Conservation (phyloP, 2,329 filamentous ascomycete species). For the Didymella exigua region DNA sequence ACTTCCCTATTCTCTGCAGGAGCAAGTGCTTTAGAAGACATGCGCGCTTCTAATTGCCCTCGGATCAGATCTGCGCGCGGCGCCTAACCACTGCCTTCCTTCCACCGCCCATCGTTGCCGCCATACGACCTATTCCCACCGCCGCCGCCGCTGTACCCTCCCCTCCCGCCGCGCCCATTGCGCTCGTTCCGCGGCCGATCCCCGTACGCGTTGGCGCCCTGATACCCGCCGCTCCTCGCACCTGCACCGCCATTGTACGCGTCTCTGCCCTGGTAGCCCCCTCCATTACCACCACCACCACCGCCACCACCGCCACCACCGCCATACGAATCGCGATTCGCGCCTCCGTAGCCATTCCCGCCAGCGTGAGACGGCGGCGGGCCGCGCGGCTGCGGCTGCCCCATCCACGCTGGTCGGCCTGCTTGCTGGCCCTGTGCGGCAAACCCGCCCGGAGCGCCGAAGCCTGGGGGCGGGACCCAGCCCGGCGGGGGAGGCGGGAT, state of each 20-base stretch:
- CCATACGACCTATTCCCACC: slow-evolving; percentile 10
- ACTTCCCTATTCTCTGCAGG: too few relatives aligned
- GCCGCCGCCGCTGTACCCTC: slow-evolving; percentile 33
- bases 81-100: slow-evolving; percentile 4
- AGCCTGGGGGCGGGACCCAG: slow-evolving; percentile 36
- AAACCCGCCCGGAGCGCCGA: slow-evolving; percentile 14
- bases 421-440: slow-evolving; percentile 24
- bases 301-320: slow-evolving; percentile 8
- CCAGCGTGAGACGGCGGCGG: slow-evolving; percentile 29
- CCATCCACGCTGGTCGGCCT: slow-evolving; percentile 29
- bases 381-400: slow-evolving; percentile 24
- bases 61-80: too few relatives aligned
- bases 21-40: too few relatives aligned
- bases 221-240: slow-evolving; percentile 27
- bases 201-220: slow-evolving; percentile 28
- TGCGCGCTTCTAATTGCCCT: too few relatives aligned
- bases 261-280: slow-evolving; percentile 27
- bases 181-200: slow-evolving; percentile 29
- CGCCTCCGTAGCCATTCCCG: slow-evolving; percentile 8
- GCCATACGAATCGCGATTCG: slow-evolving; percentile 32
- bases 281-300: slow-evolving; percentile 28
- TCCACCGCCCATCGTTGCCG: slow-evolving; percentile 1
- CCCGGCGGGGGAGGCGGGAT: slow-evolving; percentile 37
- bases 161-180: slow-evolving; percentile 30
- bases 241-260: too few relatives aligned